phyloP scores from a whole-genome alignment of 768 basidiomycete species.

The Chalciporus pseudorubinellus region DNA sequence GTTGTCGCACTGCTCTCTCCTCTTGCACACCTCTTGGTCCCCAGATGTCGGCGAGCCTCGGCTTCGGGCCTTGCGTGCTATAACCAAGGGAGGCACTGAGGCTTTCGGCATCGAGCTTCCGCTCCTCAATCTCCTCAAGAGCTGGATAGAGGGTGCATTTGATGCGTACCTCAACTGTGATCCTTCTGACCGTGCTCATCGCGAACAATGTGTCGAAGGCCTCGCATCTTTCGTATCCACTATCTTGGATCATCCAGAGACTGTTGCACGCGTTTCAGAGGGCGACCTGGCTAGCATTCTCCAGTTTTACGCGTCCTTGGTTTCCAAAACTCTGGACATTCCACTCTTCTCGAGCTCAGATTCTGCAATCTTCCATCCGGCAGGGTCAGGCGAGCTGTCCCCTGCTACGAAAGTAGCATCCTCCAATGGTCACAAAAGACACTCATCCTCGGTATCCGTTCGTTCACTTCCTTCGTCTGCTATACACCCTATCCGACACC shows the following conservation, averaged over 20 bases:
- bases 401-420: conserved; percentile 19
- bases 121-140: conserved; percentile 53
- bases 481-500: conserved; percentile 38
- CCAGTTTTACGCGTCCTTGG: conserved; percentile 56
- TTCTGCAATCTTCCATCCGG: conserved; percentile 28
- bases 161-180: conserved; percentile 42
- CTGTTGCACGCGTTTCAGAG: conserved; percentile 59
- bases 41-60: conserved; percentile 70
- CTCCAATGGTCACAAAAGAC: conserved; percentile 49
- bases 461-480: conserved; percentile 39
- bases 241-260: conserved; percentile 49
- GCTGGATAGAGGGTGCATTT: conserved; percentile 69
- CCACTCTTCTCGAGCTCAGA: conserved; percentile 20
- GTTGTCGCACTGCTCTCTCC: conserved; percentile 61
- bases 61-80: conserved; percentile 62
- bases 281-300: conserved; percentile 55
- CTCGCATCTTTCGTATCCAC: conserved; percentile 57
- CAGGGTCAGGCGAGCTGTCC: conserved; percentile 31
- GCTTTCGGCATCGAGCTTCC: conserved; percentile 62
- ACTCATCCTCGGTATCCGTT: conserved; percentile 60
- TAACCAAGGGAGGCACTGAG: conserved; percentile 60
- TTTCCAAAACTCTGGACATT: conserved; percentile 50
- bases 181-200: conserved; percentile 47
- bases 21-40: conserved; percentile 55
- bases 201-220: conserved; percentile 61